Evolutionary conservation across 2,329 filamentous ascomycete species (phyloP), one percentile per base, ranked within the genome.

Genomic region (Aureobasidium lini): DNA sequence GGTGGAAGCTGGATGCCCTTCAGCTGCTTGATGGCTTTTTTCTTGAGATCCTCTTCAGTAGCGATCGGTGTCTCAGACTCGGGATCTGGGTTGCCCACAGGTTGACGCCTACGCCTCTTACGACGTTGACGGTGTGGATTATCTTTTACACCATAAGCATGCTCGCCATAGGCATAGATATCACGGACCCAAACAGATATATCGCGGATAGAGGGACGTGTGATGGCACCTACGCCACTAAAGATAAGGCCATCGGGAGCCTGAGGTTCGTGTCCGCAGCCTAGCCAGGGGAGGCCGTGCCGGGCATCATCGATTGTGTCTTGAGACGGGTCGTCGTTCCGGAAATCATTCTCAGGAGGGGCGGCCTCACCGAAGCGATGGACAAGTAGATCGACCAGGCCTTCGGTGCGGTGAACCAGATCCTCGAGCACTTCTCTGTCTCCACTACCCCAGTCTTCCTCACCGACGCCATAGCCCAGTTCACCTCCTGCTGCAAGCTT

Each of bases 371-470:
- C 93, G 71, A 95, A 97, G 65, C 88, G 86, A 44, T 89, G 91
- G 3, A 96, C 91, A 43, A 96, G 79, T 50, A 97, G 73, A 72
- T 99, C 94, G 6, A 95, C 82, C 40, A 99, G 79, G 0, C 94
- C 94, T 54, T 94, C 87, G 28, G 90, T 89, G 59, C 89, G 81
- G 9, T 80, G 81, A 1, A 90, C 84, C 62, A 96, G 84, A n/a
- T 90, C 90, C 72, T 97, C 93, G 1, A 99, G 77, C 0, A 97
- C 93, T 66, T 95, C 93, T 66, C 93, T 81, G 75, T 97, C 93
- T 34, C 91, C 91, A 70, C 93, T 96, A 4, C 93, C 93, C 71
- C 91, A 87, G 59, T 96, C 90, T 75, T 97, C 94, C 71, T 97
- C 94, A 16, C 94, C 94, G 1, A 97, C 94, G 0, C 94, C 94